Conservation (phyloP, 306 rosid species). For the Malus domestica region DNA sequence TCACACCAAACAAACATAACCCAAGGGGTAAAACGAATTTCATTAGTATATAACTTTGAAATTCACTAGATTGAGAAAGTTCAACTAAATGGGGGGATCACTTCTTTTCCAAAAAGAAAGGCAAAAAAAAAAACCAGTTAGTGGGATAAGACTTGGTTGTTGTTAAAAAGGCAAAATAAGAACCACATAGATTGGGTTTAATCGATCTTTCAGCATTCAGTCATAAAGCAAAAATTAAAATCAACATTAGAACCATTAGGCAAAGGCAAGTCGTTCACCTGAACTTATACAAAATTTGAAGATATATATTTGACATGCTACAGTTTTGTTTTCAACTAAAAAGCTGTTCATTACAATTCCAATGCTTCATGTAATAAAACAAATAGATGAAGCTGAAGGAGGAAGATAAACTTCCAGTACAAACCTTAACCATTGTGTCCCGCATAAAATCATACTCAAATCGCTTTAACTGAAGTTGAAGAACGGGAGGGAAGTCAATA, state of each 20-base stretch:
- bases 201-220: neutral
- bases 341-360: neutral
- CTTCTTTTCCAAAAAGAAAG: no score
- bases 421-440: conserved; percentile 91
- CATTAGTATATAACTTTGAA: neutral
- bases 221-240: neutral
- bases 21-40: neutral
- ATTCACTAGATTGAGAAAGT: neutral
- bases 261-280: neutral
- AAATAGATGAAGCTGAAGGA: neutral
- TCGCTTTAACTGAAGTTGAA: conserved; percentile 90
- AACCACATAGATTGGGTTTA: neutral
- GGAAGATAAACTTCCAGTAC: conserved; percentile 19
- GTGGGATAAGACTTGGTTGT: no score
- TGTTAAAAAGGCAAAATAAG: neutral
- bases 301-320: neutral
- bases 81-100: neutral
- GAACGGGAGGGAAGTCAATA: conserved; percentile 96
- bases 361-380: neutral
- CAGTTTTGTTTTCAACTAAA: neutral
- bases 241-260: neutral
- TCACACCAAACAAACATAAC: neutral
- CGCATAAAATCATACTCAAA: conserved; percentile 85
- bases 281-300: neutral
- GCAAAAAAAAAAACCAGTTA: neutral